Percentiles rank a stretch among this genome's conserved stretches.
Evolutionary conservation across 441 rosid genomes (phyloP).

Genomic region (Lepidium campestre): DNA sequence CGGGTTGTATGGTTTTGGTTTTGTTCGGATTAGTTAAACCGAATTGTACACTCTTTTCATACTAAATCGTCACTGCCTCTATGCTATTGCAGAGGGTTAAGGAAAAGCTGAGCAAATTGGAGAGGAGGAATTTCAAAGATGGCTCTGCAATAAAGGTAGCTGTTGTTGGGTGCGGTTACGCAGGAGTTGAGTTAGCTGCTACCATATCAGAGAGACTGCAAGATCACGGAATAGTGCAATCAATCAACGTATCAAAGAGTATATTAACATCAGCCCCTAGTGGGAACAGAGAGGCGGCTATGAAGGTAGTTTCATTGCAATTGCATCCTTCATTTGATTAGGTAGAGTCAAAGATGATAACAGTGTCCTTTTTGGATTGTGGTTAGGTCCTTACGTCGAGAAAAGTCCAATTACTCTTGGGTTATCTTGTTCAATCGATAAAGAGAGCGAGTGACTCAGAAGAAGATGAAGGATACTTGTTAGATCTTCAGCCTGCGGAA

Average conservation of each 20-base stretch:
- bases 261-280: slow-evolving; percentile 77
- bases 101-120: slow-evolving; percentile 52
- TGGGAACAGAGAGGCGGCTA: slow-evolving; percentile 87
- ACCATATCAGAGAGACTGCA: slow-evolving; percentile 83
- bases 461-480: slow-evolving; percentile 44
- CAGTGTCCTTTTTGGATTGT: slow-evolving; percentile 12
- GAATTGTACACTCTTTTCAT: background rate
- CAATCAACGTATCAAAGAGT: slow-evolving; percentile 68
- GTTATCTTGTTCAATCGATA: slow-evolving; percentile 71
- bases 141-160: slow-evolving; percentile 52
- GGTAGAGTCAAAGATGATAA: background rate
- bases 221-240: slow-evolving; percentile 71
- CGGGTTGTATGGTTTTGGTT: background rate
- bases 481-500: slow-evolving; percentile 82
- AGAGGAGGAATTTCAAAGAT: slow-evolving; percentile 64
- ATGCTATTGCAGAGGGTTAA: slow-evolving; percentile 63
- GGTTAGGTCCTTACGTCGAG: slow-evolving; percentile 76
- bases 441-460: slow-evolving; percentile 33
- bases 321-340: background rate
- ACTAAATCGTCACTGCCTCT: background rate
- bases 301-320: slow-evolving; percentile 41
- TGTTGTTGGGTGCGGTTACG: slow-evolving; percentile 92
- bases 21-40: background rate
- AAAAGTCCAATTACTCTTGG: slow-evolving; percentile 76
- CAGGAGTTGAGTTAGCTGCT: slow-evolving; percentile 95